Evolutionary conservation across 129 eudicot species (phyloP), one percentile per base, ranked within the genome.

Genomic region (Cynara cardunculus): DNA sequence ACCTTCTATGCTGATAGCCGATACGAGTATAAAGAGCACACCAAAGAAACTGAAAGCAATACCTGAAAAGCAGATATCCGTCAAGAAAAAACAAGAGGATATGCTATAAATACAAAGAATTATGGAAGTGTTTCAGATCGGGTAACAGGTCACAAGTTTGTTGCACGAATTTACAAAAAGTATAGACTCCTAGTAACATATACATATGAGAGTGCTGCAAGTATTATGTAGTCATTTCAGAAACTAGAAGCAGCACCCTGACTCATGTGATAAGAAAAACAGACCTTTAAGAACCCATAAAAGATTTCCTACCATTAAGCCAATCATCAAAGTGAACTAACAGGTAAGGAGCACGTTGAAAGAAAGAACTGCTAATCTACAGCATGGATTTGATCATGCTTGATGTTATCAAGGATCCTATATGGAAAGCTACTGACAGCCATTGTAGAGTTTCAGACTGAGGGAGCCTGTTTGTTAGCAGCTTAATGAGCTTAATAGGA

Each of bases 21-120:
- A 81, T 81, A 77, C 85, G 68, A 91, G 90, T 28, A 87, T 87
- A 84, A 91, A 89, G 56, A 91, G 85, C 84, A 91, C 84, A 13
- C 96, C 96, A 73, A 91, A 91, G 88, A 91, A 91, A 85, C 96
- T 91, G 91, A 87, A 80, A 72, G 91, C 88, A 81, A 91, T 89
- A 83, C 96, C 93, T 91, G 88, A 73, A 85, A 84, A 71, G 69
- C 64, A 84, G 30, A 85, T 37, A 74, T 37, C 71, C 25, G 71
- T 69, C n/a, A 72, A 41, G 69, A 72, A 21, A 64, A 9, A 22
- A 73, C 68, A 39, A 73, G 32, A 22, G 35, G 32, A 77, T 5
- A 67, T 24, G 74, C n/a, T 27, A 66, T 37, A 25, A 64, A 14
- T 16, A 62, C 18, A 64, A 67, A 35, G 6, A 65, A 49, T 49